Base-by-base conservation (phyloP, 108 stramenopile genomes). In the Aurantiochytrium sp. region DNA sequence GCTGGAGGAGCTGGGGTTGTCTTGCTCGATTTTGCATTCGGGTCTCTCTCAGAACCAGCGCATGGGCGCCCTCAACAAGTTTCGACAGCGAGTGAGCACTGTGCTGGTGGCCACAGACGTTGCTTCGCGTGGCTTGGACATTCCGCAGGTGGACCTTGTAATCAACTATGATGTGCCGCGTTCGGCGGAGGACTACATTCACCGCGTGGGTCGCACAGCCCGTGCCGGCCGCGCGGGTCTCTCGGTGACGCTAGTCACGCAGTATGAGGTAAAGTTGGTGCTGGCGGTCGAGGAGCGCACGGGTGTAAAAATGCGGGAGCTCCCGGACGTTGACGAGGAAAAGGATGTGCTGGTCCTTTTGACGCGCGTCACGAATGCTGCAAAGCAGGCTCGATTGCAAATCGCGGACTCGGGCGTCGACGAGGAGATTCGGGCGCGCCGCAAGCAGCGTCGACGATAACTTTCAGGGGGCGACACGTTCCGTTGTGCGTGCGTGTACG, bases 71-170 rank as follows among this genome's bases (percentile, higher is more conserved):
- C 92, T 99, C 55, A 97, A 93, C 4, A 97, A 90, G 90, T 95
- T 95, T 90, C 83, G 91, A 57, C 45, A 58, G 8, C 59, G 72
- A 45, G 92, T 92, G 28, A 93, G 95, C 3, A 91, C 94, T 43
- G 95, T 99, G 88, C 88, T 99, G 60, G 96, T 99, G 53, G 96
- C 96, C 90, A 99, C 99, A n/a, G 99, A 99, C 92, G 98, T 99
- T n/a, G 98, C 98, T 44, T 91, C 93, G 60, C 93, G 99, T 29
- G 99, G 99, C 8, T 93, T 99, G 73, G 98, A 98, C 90, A 97
- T 99, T 28, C 98, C 97, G 2, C 89, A 91, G 49, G 98, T 99
- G 49, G 98, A 98, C 94, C 93, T 98, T 45, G 99, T 99, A 55
- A 95, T 99, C 59, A 98, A 98, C 87, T 98, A 94, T 90, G 99